These are phyloP conservation scores for Inga leiocalycina DNA, from an alignment of 306 rosid species.

Conservation along the genomic window DNA sequence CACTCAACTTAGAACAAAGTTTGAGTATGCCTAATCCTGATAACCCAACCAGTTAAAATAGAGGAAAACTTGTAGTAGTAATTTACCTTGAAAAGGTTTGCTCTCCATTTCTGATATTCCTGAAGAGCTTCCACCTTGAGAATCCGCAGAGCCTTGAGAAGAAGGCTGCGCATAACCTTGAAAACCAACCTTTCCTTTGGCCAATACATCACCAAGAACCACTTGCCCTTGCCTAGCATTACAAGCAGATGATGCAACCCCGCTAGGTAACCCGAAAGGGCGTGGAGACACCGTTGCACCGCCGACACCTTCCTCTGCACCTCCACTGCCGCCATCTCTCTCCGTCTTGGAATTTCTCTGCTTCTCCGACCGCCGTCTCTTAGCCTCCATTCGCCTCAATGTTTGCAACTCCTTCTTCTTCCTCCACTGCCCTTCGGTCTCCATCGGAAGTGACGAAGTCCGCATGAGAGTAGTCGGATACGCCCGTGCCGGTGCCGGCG, in stretches of 20 bases:
- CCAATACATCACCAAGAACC: slow-evolving; percentile 41
- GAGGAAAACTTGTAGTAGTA: not conserved
- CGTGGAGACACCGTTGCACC: slow-evolving; percentile 27
- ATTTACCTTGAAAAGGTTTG: slow-evolving; percentile 65
- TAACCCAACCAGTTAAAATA: not conserved
- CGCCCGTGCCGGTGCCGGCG: slow-evolving; percentile 26
- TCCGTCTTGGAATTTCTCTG: slow-evolving; percentile 58
- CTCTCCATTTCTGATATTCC: slow-evolving; percentile 85
- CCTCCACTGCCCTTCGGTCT: slow-evolving; percentile 95
- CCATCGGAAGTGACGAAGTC: slow-evolving; percentile 81
- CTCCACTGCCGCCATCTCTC: slow-evolving; percentile 39
- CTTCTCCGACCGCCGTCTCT: slow-evolving; percentile 85
- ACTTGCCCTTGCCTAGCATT: slow-evolving; percentile 59
- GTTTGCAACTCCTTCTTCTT: slow-evolving; percentile 94
- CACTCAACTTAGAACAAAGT: not conserved
- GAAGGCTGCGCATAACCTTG: slow-evolving; percentile 49
- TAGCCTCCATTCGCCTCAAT: slow-evolving; percentile 84
- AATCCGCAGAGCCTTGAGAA: slow-evolving; percentile 76
- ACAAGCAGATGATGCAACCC: slow-evolving; percentile 32
- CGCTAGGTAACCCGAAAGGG: slow-evolving; percentile 44
- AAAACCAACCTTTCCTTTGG: slow-evolving; percentile 50
- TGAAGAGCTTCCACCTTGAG: slow-evolving; percentile 84
- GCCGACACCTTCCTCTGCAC: slow-evolving; percentile 50
- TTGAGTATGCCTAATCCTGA: not conserved
- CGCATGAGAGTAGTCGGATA: slow-evolving; percentile 50